Base-by-base conservation (phyloP, 306 rosid species). In the Quercus gilva region DNA sequence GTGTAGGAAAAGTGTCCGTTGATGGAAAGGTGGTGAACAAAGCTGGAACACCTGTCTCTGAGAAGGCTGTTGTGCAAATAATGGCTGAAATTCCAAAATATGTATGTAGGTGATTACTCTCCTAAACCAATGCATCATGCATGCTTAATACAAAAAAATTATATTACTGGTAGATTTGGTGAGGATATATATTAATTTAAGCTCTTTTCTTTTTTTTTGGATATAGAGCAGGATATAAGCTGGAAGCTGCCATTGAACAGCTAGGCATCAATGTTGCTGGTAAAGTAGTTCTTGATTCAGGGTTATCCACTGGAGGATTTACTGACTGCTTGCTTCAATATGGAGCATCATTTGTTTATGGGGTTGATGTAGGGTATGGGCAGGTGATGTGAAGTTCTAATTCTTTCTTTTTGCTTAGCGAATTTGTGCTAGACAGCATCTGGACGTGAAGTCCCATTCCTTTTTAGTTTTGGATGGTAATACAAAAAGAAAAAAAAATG, bases 321-420 rank as follows among this genome's bases (percentile, higher is more conserved):
- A 88, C 99, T 10, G 99, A 95, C 84, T 95, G 99, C 80, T 85
- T 95, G 72, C 96, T 95, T 84, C 99, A 91, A 84, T 86, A 88
- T 81, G 99, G 98, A 70, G 97, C 97, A 41, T 92, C 96, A 64
- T 88, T 81, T 86, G 97, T 95, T 76, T 95, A 91, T 72, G 99
- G 98, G 76, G 88, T 95, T 70, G 99, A 95, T 52, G 99, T 95
- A 41, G 99, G 99, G 17, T 95, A 92, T 80, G 99, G 99, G 49
- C 99, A 95, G 98, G 99, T 95, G 88, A 64, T 43, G 17, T 11
- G 37, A 25, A 25, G 28, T 51, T 37, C 65, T 33, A 67, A 55
- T 55, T 29, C 18, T 75, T 52, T 67, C 45, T 6, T 64, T 15
- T 64, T 64, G 45, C 45, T 5, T 29, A 43, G 70, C 2, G 2